Evolutionary conservation across 225 moss, liverwort and hornwort genomes (phyloP), one percentile per base, ranked within the genome.

Genomic region (Pseudoscleropodium purum): DNA sequence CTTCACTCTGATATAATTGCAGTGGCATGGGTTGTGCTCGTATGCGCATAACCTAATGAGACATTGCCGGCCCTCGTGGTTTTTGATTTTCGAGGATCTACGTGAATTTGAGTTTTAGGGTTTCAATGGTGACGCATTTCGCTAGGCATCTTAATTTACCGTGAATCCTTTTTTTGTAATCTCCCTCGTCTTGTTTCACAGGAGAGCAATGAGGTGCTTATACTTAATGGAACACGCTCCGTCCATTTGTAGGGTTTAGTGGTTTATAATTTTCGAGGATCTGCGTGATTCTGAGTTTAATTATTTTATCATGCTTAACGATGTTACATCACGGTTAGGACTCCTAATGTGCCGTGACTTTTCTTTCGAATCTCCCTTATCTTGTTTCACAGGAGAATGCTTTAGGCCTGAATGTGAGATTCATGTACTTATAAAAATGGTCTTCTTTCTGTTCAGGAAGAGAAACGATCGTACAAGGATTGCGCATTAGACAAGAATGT

Each of bases 401-500:
- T 84, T 27, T 34, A 87, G 78, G 54, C 19, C 14, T 81, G 85
- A 66, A 68, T 81, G 56, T 85, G 64, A 57, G 64, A 78, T 90
- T 77, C 51, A 64, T 73, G 41, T 54, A 66, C 62, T 89, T 74
- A 59, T 80, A 26, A 11, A 47, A 73, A 56, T 77, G 65, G 59
- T 84, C 16, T 34, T 20, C 25, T 72, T 33, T 67, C 52, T 78
- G 85, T 91, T 74, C 82, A 89, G 90, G 84, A 89, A 64, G 87
- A 87, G 89, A 92, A 93, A 45, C 75, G 81, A 77, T 93, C 89
- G 39, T 90, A 76, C 72, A 81, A 86, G 84, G 91, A 90, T 69
- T 94, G 90, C 82, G 94, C 89, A 39, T 85, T 90, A 39, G 90
- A 89, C 60, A 85, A 87, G 73, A 86, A 92, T 82, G 65, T 91